phyloP scores from a whole-genome alignment of 345 rosid species.

The Populus simonii region DNA sequence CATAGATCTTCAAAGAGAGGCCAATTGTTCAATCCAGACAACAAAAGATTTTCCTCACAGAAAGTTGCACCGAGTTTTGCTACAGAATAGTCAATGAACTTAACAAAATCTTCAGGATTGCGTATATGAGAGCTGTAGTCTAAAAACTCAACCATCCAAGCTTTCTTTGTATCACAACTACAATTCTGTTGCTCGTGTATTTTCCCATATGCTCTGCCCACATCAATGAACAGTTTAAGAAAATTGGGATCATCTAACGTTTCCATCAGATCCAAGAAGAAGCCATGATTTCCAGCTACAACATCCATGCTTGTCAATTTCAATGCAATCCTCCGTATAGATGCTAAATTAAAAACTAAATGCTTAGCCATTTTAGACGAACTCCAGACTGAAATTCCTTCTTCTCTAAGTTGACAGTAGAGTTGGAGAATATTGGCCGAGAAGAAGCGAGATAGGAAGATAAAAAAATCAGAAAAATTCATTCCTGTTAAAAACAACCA shows the following conservation, averaged over 20 bases:
- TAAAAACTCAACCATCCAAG: conserved; percentile 25
- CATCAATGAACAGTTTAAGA: conserved; percentile 38
- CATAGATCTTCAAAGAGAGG: background rate
- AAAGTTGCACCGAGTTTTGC: conserved; percentile 21
- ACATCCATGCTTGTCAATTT: conserved; percentile 51
- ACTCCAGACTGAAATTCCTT: conserved; percentile 21
- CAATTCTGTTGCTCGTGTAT: conserved; percentile 37
- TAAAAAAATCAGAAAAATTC: conserved; percentile 72
- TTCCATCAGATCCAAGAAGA: conserved; percentile 42
- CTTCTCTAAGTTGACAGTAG: conserved; percentile 17
- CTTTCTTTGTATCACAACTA: conserved; percentile 25
- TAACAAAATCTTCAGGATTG: conserved; percentile 55
- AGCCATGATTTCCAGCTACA: conserved; percentile 28
- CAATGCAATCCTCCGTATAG: conserved; percentile 38
- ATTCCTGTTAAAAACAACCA: conserved; percentile 53
- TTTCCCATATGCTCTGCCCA: conserved; percentile 46
- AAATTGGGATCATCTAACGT: conserved; percentile 48
- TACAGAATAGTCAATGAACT: conserved; percentile 37
- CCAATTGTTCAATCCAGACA: conserved; percentile 8
- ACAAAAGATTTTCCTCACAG: conserved; percentile 17
- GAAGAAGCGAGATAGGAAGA: conserved; percentile 56
- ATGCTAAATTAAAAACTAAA: conserved; percentile 48
- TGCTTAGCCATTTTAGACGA: conserved; percentile 39
- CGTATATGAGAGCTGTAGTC: conserved; percentile 33
- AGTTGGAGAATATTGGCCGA: conserved; percentile 51